These are phyloP conservation scores for Pseudotsuga menziesii DNA, from an alignment of 75 land plant species.

Conservation along the genomic window DNA sequence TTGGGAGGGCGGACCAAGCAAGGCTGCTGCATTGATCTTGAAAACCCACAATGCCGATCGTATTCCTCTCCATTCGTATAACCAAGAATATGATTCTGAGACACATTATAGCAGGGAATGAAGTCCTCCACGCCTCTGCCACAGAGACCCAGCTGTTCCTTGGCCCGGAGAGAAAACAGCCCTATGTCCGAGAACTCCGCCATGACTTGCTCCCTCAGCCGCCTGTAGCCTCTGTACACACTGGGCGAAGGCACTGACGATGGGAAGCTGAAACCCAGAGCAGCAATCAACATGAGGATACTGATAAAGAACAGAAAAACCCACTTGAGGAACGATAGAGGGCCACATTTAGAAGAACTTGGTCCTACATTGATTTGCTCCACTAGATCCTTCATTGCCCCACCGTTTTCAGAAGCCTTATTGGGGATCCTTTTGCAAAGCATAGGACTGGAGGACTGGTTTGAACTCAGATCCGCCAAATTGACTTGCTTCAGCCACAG, in stretches of 20 bases:
- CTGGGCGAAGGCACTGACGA: not conserved
- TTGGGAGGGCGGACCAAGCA: constrained; percentile 74
- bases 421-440: not conserved
- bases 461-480: constrained; percentile 4
- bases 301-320: not conserved
- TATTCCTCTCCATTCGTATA: constrained; percentile 42
- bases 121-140: constrained; percentile 47
- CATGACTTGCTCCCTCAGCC: constrained; percentile 34
- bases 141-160: constrained; percentile 45
- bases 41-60: constrained; percentile 58
- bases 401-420: not conserved
- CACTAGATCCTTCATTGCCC: constrained; percentile 6
- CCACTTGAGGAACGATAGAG: not conserved
- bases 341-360: not conserved
- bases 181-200: constrained; percentile 42
- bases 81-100: constrained; percentile 39
- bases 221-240: constrained; percentile 12
- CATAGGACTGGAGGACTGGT: too few species aligned
- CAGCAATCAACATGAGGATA: constrained; percentile 1
- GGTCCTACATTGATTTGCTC: not conserved
- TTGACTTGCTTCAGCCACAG: constrained; percentile 10
- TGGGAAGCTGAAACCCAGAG: constrained; percentile 2
- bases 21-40: constrained; percentile 16
- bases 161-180: constrained; percentile 29
- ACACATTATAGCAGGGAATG: constrained; percentile 69